Base-by-base conservation (phyloP, 2,329 filamentous ascomycete genomes). In the Colletotrichum limetticola region DNA sequence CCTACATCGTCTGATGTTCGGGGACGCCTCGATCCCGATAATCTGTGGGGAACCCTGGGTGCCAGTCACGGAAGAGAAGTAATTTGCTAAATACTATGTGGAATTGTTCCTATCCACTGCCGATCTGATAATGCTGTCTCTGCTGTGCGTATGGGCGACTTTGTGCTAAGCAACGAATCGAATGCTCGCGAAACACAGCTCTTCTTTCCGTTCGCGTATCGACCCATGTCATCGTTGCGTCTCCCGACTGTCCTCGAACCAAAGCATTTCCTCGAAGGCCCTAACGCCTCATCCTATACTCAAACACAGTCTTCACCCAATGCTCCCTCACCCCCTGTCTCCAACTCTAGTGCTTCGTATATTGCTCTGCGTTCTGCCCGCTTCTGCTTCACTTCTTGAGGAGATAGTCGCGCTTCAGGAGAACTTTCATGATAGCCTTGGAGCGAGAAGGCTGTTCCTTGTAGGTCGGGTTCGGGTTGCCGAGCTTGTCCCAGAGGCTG, bases 401-500 rank as follows among this genome's bases (percentile, higher is more conserved):
- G 9, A 26, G 14, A 14, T 28, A 16, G 14, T n/a, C 3, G 9
- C 19, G 35, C 35, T 28, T 24, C 2, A 61, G 32, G 19, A 73
- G 2, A 22, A 56, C 30, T 3, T n/a, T 6, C 42, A 49, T 11
- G 19, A 64, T 5, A 5, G 55, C 11, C 66, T 61, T 65, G 35
- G 46, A 61, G 22, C 46, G 55, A 7, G 71, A 22, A 35, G 11
- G 3, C 28, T 22, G 30, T 71, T 66, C 66, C 6, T 52, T 49
- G 22, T 66, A 66, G 24, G 55, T 42, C 9, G n/a, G 22, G 1
- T n/a, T 30, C 6, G 22, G 24, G 8, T 62, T 61, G 16, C 87
- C 88, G 28, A 92, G 89, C 81, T 94, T 94, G 75, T 94, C 90
- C 72, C 90, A 92, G 2, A 93, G 90, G 42, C 83, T 91, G 0